phyloP scores from a whole-genome alignment of 148 eudicot genomes.

The Camellia lanceoleosa region DNA sequence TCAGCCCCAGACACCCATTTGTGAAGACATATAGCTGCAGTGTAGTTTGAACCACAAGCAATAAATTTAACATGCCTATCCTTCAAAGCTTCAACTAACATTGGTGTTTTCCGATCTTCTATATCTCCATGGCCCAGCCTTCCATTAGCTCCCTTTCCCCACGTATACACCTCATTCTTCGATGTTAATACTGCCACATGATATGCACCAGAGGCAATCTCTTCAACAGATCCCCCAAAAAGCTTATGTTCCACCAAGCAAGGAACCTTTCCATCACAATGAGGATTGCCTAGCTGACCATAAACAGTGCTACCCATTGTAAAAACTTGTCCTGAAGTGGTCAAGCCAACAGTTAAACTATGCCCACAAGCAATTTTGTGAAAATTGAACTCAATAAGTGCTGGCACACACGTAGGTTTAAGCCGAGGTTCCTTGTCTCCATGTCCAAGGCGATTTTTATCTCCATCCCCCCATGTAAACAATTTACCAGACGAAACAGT shows the following conservation, averaged over 20 bases:
- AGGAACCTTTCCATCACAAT: conserved; percentile 71
- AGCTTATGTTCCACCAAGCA: conserved; percentile 70
- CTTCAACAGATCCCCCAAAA: conserved; percentile 55
- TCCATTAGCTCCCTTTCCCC: conserved; percentile 96
- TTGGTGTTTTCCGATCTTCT: conserved; percentile 76
- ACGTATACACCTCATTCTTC: conserved; percentile 75
- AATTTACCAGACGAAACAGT: conserved; percentile 71
- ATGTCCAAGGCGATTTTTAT: conserved; percentile 85
- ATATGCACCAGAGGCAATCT: conserved; percentile 77
- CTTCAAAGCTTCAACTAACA: conserved; percentile 65
- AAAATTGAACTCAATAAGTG: conserved; percentile 72
- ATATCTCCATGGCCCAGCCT: conserved; percentile 84
- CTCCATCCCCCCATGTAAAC: conserved; percentile 96
- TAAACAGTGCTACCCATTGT: conserved; percentile 92
- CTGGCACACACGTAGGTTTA: conserved; percentile 81
- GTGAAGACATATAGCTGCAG: conserved; percentile 84
- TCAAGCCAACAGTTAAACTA: conserved; percentile 73
- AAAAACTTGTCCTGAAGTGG: conserved; percentile 67
- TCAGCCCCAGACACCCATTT: conserved; percentile 94
- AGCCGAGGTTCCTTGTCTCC: conserved; percentile 80
- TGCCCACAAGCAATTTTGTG: conserved; percentile 87
- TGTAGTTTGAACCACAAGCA: conserved; percentile 73
- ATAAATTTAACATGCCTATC: conserved; percentile 77
- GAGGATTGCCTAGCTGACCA: conserved; percentile 82
- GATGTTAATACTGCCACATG: conserved; percentile 73